Conservation (phyloP, 2,329 filamentous ascomycete species). For the Mycosphaerella sp. region DNA sequence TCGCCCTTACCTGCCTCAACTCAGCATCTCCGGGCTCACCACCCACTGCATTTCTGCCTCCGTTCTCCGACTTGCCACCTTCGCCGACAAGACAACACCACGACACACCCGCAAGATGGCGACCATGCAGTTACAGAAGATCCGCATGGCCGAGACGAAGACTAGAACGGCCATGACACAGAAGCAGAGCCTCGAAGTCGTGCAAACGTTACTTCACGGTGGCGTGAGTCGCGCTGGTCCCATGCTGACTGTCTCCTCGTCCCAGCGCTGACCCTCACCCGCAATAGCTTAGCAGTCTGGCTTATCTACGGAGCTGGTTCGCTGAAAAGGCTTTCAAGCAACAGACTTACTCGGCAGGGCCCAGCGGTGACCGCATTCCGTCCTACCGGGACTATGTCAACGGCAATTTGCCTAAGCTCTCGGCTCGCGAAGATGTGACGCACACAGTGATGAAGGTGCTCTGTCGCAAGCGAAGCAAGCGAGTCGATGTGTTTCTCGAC, state of each 20-base stretch:
- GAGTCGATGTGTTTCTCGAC: conserved; percentile 42
- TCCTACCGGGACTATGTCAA: conserved; percentile 33
- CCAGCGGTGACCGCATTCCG: conserved; percentile 14
- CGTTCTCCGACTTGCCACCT: neutral
- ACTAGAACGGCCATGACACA: conserved; percentile 33
- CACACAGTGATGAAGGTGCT: conserved; percentile 36
- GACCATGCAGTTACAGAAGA: conserved; percentile 23
- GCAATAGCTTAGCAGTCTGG: conserved; percentile 33
- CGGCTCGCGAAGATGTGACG: conserved; percentile 9
- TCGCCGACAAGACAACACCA: neutral
- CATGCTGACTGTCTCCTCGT: neutral
- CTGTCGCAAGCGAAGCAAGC: conserved; percentile 36
- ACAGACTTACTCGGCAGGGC: conserved; percentile 25
- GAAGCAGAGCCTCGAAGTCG: conserved; percentile 43
- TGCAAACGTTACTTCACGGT: conserved; percentile 45
- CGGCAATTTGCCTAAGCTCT: conserved; percentile 15
- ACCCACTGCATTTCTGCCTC: neutral
- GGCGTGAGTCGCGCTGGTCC: conserved; percentile 34
- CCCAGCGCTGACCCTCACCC: conserved; percentile 4
- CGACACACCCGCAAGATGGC: conserved; percentile 18
- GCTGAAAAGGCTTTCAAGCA: conserved; percentile 31
- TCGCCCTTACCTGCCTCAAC: neutral
- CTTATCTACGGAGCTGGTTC: conserved; percentile 33
- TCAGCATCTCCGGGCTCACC: too few species aligned
- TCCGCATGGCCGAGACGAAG: conserved; percentile 18